phyloP scores from a whole-genome alignment of 257 asterid species.

The Ocimum tenuiflorum region DNA sequence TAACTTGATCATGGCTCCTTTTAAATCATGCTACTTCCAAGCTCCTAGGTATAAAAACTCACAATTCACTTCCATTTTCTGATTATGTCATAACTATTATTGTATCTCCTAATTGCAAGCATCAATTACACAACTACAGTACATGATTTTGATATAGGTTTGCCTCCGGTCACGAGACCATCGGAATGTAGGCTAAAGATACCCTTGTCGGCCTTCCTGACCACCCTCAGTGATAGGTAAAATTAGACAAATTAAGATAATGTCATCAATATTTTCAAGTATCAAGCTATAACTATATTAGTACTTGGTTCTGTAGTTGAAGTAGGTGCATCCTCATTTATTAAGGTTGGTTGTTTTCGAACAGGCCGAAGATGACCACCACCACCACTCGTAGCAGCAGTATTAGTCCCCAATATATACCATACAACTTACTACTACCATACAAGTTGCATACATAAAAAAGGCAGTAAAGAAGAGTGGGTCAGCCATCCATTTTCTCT shows the following conservation, averaged over 20 bases:
- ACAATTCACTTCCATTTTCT: neutral
- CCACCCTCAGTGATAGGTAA: constrained; percentile 41
- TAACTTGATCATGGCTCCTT: constrained; percentile 46
- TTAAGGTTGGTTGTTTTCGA: constrained; percentile 18
- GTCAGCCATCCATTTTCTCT: constrained; percentile 40
- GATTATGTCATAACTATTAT: neutral
- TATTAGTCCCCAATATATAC: constrained; percentile 25
- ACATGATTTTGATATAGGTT: constrained; percentile 37
- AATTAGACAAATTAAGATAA: neutral
- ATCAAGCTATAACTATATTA: neutral
- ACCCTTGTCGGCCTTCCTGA: constrained; percentile 31
- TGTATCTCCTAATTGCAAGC: neutral
- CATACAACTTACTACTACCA: constrained; percentile 40
- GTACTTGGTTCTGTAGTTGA: constrained; percentile 24
- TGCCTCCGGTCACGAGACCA: constrained; percentile 63
- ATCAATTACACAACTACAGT: constrained; percentile 1
- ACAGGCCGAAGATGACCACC: constrained; percentile 27
- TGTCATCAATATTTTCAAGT: neutral
- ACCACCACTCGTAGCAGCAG: constrained; percentile 13
- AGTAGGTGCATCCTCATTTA: constrained; percentile 26
- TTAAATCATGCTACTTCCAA: constrained; percentile 58
- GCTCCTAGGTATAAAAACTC: constrained; percentile 40
- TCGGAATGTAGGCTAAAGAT: constrained; percentile 54
- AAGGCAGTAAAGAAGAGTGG: constrained; percentile 41
- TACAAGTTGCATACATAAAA: constrained; percentile 45